These are phyloP conservation scores for Sphagnum contortum DNA, from an alignment of 225 moss, liverwort and hornwort species.

Conservation along the genomic window DNA sequence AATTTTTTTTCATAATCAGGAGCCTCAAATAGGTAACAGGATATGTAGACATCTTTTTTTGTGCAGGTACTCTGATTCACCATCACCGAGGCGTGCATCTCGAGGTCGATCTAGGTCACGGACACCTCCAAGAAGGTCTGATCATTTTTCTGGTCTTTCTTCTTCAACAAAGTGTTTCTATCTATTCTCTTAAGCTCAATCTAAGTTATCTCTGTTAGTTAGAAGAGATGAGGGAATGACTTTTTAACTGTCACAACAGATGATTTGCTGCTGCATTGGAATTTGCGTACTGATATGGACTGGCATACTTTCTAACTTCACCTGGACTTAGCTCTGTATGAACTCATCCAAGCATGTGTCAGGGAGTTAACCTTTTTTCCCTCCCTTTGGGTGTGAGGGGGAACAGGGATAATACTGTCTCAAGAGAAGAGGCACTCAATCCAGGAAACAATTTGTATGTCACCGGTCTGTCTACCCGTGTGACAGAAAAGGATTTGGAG, in stretches of 20 bases:
- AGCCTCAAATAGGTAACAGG: too few relatives aligned
- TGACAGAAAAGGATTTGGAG: conserved; percentile 83
- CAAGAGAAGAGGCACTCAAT: conserved; percentile 51
- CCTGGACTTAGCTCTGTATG: neutral
- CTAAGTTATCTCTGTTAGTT: too few relatives aligned
- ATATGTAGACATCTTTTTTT: too few relatives aligned
- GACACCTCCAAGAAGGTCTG: conserved; percentile 42
- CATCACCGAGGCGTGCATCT: conserved; percentile 42
- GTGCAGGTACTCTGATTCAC: conserved; percentile 49
- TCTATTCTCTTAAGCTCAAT: neutral
- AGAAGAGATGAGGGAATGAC: too few relatives aligned
- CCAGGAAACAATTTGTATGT: conserved; percentile 97
- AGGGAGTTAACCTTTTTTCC: too few relatives aligned
- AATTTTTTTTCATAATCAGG: too few relatives aligned
- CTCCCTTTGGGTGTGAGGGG: too few relatives aligned
- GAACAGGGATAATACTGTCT: conserved; percentile 36
- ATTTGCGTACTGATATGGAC: neutral
- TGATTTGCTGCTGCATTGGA: neutral
- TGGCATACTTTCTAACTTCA: neutral
- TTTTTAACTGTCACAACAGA: neutral
- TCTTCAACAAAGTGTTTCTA: neutral
- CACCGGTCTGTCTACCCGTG: conserved; percentile 91
- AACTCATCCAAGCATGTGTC: too few relatives aligned
- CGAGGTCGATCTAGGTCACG: conserved; percentile 38
- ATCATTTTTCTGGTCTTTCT: conserved; percentile 3